phyloP scores from a whole-genome alignment of 495 filamentous ascomycete species.

The Melanomma pulvis-pyrius region DNA sequence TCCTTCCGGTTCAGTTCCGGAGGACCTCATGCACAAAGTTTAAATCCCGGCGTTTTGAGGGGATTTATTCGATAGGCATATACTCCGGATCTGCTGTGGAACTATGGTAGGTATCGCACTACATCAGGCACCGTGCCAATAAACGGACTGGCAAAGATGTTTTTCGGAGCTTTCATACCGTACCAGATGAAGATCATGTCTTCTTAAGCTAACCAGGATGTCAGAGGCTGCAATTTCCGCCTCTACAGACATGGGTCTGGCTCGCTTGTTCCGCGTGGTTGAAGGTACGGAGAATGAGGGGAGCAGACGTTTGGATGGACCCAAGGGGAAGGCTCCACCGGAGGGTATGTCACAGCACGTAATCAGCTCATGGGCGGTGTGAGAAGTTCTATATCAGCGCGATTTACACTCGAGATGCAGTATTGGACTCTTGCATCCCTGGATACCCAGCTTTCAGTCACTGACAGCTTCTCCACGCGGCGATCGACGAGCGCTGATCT shows the following conservation, averaged over 20 bases:
- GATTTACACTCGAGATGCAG: conserved; percentile 21
- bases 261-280: neutral
- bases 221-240: neutral
- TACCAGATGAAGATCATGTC: neutral
- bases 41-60: neutral
- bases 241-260: conserved; percentile 1
- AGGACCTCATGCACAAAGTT: too few relatives aligned
- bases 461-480: conserved; percentile 1
- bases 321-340: neutral
- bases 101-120: neutral
- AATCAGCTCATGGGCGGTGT: neutral
- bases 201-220: conserved; percentile 15
- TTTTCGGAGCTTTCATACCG: conserved; percentile 5
- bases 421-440: neutral
- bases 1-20: too few relatives aligned
- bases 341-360: neutral
- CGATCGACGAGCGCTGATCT: neutral
- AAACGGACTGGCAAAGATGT: conserved; percentile 4
- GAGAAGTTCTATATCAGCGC: conserved; percentile 19
- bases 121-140: neutral
- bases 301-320: neutral
- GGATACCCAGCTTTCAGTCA: neutral
- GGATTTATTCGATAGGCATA: neutral
- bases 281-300: conserved; percentile 32
- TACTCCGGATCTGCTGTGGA: conserved; percentile 1